Percentiles rank a stretch among this genome's conserved stretches.
These are phyloP conservation scores for Sporothrix inflata DNA, from an alignment of 2,329 filamentous ascomycete species.

Conservation along the genomic window DNA sequence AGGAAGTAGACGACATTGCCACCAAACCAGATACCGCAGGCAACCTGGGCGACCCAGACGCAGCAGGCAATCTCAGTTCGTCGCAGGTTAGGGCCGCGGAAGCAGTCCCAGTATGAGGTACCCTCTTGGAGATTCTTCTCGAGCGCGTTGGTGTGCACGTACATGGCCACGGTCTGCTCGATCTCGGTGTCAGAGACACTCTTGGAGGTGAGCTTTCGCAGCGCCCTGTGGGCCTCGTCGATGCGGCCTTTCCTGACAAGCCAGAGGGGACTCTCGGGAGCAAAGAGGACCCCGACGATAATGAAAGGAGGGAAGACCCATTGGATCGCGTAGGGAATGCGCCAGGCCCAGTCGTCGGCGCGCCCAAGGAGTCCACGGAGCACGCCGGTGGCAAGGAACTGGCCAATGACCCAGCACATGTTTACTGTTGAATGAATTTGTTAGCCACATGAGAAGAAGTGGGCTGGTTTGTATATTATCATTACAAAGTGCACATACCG, in stretches of 20 bases:
- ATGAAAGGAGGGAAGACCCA: constrained; percentile 47
- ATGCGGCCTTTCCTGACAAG: constrained; percentile 46
- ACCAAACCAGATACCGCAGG: constrained; percentile 42
- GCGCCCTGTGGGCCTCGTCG: constrained; percentile 39
- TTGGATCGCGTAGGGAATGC: constrained; percentile 40
- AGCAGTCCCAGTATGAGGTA: constrained; percentile 51
- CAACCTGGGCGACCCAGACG: constrained; percentile 38
- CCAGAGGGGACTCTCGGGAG: constrained; percentile 53
- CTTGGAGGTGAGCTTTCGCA: constrained; percentile 40
- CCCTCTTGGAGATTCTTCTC: constrained; percentile 40
- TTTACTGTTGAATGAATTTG: constrained; percentile 40
- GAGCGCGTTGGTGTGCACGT: constrained; percentile 49
- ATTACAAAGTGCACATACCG: constrained; percentile 29
- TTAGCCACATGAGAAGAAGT: not conserved
- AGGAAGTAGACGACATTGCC: constrained; percentile 38
- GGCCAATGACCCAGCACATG: constrained; percentile 51
- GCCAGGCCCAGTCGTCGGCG: constrained; percentile 46
- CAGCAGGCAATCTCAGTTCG: constrained; percentile 51
- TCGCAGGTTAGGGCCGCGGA: constrained; percentile 49
- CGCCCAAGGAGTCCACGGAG: constrained; percentile 44
- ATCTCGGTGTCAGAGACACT: constrained; percentile 29
- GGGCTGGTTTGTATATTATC: not conserved
- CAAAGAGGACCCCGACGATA: constrained; percentile 45
- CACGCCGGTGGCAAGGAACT: constrained; percentile 43
- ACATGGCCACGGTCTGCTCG: constrained; percentile 46